Percentiles rank a stretch among this genome's conserved stretches.
phyloP scores from a whole-genome alignment of 2,329 filamentous ascomycete genomes.

The Orbilia brochopaga region DNA sequence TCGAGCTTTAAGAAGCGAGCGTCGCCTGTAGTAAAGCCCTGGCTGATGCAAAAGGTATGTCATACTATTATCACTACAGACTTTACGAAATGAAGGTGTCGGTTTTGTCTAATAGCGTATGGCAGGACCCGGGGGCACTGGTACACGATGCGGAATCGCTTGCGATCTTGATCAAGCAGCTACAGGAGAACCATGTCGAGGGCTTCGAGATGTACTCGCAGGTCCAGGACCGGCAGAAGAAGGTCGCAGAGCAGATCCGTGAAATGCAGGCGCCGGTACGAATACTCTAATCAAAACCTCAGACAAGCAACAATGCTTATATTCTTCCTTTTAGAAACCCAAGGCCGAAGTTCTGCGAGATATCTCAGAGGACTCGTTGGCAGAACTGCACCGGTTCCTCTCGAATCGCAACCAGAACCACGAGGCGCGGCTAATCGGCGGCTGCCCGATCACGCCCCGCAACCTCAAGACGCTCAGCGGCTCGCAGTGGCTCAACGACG shows the following conservation, averaged over 20 bases:
- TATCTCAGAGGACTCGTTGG: conserved; percentile 19
- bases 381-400: conserved; percentile 30
- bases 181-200: conserved; percentile 40
- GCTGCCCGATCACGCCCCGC: conserved; percentile 41
- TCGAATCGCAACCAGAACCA: neutral
- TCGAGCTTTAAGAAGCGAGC: conserved; percentile 1
- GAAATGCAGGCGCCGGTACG: conserved; percentile 22
- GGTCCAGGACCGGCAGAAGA: conserved; percentile 35
- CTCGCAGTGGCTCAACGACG: conserved; percentile 54
- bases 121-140: conserved; percentile 12
- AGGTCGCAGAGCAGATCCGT: conserved; percentile 26
- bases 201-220: conserved; percentile 42
- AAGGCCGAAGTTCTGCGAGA: conserved; percentile 24
- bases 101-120: neutral
- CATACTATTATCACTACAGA: neutral
- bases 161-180: conserved; percentile 28
- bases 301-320: neutral
- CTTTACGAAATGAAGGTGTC: neutral
- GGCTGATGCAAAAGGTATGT: conserved; percentile 33
- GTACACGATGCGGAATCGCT: conserved; percentile 26
- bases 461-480: conserved; percentile 46
- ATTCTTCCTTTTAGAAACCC: conserved; percentile 20
- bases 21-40: conserved; percentile 14
- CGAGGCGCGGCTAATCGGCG: conserved; percentile 26
- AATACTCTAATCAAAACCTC: neutral